These are phyloP conservation scores for Oryza meridionalis DNA, from an alignment of 176 grass and related monocot genomes.

Conservation along the genomic window DNA sequence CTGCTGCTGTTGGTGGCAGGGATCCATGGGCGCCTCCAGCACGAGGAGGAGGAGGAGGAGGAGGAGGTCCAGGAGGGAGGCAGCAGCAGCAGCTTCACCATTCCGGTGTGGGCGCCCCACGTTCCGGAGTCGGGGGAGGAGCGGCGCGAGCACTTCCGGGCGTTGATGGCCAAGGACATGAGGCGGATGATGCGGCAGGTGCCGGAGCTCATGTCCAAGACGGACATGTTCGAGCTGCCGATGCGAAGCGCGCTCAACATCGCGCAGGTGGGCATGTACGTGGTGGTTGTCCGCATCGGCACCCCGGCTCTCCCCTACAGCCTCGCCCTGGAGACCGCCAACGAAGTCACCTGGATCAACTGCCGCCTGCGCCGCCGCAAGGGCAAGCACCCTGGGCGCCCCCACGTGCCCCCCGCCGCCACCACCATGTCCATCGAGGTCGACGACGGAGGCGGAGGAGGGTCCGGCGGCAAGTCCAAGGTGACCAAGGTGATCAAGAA, in stretches of 20 bases:
- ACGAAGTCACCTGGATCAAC: constrained; percentile 91
- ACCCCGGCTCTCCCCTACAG: constrained; percentile 69
- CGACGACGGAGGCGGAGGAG: neutral
- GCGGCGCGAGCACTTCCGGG: constrained; percentile 45
- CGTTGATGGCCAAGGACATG: constrained; percentile 40
- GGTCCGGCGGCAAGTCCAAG: no score
- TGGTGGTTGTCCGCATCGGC: constrained; percentile 72
- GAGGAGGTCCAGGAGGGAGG: neutral
- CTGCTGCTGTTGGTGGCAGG: constrained; percentile 2
- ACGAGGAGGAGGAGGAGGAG: neutral
- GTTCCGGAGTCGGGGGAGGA: constrained; percentile 41
- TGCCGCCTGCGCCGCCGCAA: constrained; percentile 46
- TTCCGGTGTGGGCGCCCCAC: constrained; percentile 18
- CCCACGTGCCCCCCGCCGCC: neutral
- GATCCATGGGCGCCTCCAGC: constrained; percentile 34
- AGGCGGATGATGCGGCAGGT: neutral
- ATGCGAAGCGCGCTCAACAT: constrained; percentile 61
- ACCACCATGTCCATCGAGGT: constrained; percentile 23
- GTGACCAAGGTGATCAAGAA: constrained; percentile 4
- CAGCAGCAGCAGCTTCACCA: constrained; percentile 1
- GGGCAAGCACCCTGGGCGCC: constrained; percentile 22
- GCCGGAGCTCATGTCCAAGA: constrained; percentile 29
- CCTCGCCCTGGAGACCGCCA: constrained; percentile 72
- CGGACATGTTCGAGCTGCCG: constrained; percentile 64
- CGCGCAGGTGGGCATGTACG: constrained; percentile 58